Conservation (phyloP, 768 basidiomycete species). For the Polyporus arcularius region DNA sequence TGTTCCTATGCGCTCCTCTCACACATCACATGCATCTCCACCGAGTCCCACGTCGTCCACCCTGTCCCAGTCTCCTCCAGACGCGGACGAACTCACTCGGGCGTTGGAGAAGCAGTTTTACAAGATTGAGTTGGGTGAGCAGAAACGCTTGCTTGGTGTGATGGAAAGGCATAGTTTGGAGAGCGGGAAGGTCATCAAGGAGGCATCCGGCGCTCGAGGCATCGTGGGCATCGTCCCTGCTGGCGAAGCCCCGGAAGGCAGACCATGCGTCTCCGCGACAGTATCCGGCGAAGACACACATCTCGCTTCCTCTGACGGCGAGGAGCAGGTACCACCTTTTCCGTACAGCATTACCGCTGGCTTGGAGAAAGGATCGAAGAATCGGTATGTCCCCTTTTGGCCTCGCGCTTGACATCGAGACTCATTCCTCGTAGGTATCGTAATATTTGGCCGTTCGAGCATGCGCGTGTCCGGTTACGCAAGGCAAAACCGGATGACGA, state of each 20-base stretch:
- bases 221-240: neutral
- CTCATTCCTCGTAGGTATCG: constrained; percentile 60
- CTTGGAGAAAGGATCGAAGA: constrained; percentile 92
- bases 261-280: neutral
- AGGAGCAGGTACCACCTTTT: constrained; percentile 39
- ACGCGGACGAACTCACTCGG: constrained; percentile 67
- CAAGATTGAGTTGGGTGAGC: constrained; percentile 88
- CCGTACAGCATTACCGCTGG: constrained; percentile 96
- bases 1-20: neutral
- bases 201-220: constrained; percentile 10
- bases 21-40: neutral
- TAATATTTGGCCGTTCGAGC: constrained; percentile 98
- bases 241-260: constrained; percentile 6
- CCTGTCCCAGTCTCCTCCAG: constrained; percentile 9
- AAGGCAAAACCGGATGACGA: constrained; percentile 42
- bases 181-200: constrained; percentile 32
- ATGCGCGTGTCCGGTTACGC: constrained; percentile 81
- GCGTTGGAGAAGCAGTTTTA: constrained; percentile 92
- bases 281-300: neutral
- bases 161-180: constrained; percentile 89
- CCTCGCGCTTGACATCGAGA: neutral
- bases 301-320: constrained; percentile 1
- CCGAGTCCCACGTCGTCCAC: neutral
- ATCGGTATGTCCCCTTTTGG: constrained; percentile 56
- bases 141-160: constrained; percentile 82